Percentiles rank a stretch among this genome's conserved stretches.
Evolutionary conservation across 179 eudicot genomes (phyloP).

Genomic region (Spinacia oleracea): DNA sequence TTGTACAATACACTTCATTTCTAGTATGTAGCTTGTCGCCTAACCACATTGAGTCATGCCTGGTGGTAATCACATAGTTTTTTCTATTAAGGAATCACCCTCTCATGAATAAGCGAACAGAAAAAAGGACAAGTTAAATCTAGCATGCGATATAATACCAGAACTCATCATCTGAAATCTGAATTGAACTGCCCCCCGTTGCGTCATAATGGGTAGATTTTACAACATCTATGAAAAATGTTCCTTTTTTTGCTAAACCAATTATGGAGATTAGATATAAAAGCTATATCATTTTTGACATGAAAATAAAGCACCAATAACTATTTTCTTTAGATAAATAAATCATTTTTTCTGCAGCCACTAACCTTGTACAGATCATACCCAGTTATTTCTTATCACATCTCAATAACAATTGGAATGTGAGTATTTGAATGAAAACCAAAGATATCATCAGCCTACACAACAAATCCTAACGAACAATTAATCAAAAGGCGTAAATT

Average conservation of each 20-base stretch:
- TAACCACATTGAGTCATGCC: conserved; percentile 77
- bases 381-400: conserved; percentile 93
- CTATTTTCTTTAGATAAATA: too few relatives aligned
- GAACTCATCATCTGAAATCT: conserved; percentile 67
- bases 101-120: too few relatives aligned
- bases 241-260: conserved; percentile 64
- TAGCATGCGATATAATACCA: conserved; percentile 46
- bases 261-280: conserved; percentile 9
- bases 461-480: too few relatives aligned
- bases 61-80: conserved; percentile 26
- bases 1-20: conserved; percentile 90
- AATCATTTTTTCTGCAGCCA: background rate
- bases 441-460: conserved; percentile 80
- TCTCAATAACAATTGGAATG: conserved; percentile 84
- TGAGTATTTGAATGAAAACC: conserved; percentile 91
- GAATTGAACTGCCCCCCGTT: conserved; percentile 98
- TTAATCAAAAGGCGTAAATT: too few relatives aligned
- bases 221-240: conserved; percentile 84
- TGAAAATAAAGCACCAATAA: too few relatives aligned
- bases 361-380: conserved; percentile 84
- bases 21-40: conserved; percentile 61
- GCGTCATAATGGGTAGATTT: conserved; percentile 82
- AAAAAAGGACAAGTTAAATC: background rate
- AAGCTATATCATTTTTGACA: too few relatives aligned
- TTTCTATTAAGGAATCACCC: background rate